phyloP scores from a whole-genome alignment of 106 monocot species.

The Platanthera guangdongensis region DNA sequence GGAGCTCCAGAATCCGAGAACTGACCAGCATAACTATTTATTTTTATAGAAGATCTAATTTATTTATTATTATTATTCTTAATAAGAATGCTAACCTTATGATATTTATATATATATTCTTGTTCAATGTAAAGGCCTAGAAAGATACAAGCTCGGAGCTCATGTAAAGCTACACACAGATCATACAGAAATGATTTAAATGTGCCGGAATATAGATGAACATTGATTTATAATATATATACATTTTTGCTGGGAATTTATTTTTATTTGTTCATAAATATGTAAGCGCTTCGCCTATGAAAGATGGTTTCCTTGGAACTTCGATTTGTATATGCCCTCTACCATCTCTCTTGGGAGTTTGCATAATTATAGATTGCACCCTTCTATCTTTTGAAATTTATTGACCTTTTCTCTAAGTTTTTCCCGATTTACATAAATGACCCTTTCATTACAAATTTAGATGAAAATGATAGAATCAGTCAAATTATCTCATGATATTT shows the following conservation, averaged over 20 bases:
- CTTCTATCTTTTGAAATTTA: too few species aligned
- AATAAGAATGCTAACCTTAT: neutral
- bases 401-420: too few species aligned
- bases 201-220: neutral
- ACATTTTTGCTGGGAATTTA: neutral
- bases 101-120: too few species aligned
- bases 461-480: too few species aligned
- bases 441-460: too few species aligned
- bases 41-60: neutral
- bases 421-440: too few species aligned
- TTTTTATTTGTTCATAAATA: neutral
- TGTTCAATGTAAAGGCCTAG: neutral
- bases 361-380: too few species aligned
- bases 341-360: too few species aligned
- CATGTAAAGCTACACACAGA: neutral
- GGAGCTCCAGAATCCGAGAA: constrained; percentile 34
- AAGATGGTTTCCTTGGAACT: too few species aligned
- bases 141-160: neutral
- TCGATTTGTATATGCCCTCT: too few species aligned
- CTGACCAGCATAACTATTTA: neutral
- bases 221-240: neutral
- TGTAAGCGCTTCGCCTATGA: too few species aligned
- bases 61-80: neutral
- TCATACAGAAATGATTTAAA: neutral
- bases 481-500: too few species aligned